phyloP scores from a whole-genome alignment of 768 basidiomycete species.

The Leccinum barrowsii region DNA sequence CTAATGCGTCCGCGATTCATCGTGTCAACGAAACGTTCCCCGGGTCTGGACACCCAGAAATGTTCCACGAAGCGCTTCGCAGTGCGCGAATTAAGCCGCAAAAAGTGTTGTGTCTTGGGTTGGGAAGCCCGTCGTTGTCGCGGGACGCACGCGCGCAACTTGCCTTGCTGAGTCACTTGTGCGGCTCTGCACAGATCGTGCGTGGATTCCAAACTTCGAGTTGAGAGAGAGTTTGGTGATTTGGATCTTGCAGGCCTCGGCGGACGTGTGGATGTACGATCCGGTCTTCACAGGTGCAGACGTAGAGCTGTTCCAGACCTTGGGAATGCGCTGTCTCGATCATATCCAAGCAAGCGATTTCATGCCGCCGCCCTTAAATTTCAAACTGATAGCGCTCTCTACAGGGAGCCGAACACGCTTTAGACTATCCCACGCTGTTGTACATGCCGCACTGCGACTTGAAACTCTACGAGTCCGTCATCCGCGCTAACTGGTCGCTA shows the following conservation, averaged over 20 bases:
- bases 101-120: constrained; percentile 62
- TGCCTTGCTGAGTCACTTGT: constrained; percentile 56
- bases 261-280: constrained; percentile 57
- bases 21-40: neutral
- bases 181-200: constrained; percentile 56
- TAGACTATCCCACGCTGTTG: constrained; percentile 51
- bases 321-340: constrained; percentile 35
- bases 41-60: constrained; percentile 26
- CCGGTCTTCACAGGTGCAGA: constrained; percentile 72
- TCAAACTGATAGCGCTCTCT: constrained; percentile 8
- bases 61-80: constrained; percentile 34
- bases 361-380: constrained; percentile 2
- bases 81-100: constrained; percentile 20
- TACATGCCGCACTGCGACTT: constrained; percentile 83
- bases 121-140: constrained; percentile 68
- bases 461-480: constrained; percentile 62
- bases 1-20: constrained; percentile 12
- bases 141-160: constrained; percentile 65
- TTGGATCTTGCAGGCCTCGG: constrained; percentile 41
- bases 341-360: constrained; percentile 50
- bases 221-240: neutral
- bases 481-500: constrained; percentile 58
- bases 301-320: constrained; percentile 40
- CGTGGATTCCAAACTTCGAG: constrained; percentile 30
- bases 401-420: constrained; percentile 33